phyloP scores from a whole-genome alignment of 2,329 filamentous ascomycete genomes.

The Epichloe bromicola region DNA sequence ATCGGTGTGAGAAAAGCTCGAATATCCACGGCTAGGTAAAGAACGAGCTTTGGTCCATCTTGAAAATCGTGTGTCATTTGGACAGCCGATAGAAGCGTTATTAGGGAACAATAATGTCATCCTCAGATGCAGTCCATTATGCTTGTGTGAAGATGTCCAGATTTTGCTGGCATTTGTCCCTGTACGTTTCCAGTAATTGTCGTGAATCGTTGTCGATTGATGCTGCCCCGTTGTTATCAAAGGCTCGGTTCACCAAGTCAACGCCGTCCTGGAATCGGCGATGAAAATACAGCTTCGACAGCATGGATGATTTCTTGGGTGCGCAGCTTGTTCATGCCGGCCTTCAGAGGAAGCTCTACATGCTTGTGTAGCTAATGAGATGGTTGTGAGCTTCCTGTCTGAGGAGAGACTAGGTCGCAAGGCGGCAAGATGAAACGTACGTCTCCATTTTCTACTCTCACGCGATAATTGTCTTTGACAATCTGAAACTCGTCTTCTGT shows the following conservation, averaged over 20 bases:
- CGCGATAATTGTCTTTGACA: constrained; percentile 30
- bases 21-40: not conserved
- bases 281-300: constrained; percentile 43
- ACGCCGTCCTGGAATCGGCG: constrained; percentile 31
- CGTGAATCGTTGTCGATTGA: constrained; percentile 32
- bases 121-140: not conserved
- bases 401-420: not conserved
- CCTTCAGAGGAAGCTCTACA: constrained; percentile 27
- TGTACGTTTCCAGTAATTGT: constrained; percentile 28
- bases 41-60: not conserved
- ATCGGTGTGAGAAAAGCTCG: not conserved
- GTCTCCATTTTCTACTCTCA: constrained; percentile 42
- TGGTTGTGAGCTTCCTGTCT: not conserved
- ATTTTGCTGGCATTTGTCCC: constrained; percentile 26
- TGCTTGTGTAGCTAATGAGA: constrained; percentile 28
- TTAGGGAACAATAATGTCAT: not conserved
- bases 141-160: not conserved
- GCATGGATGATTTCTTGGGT: constrained; percentile 40
- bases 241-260: constrained; percentile 24
- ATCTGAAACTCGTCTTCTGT: constrained; percentile 36
- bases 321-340: constrained; percentile 29
- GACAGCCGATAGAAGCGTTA: not conserved
- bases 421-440: constrained; percentile 20
- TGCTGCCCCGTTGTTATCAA: constrained; percentile 17
- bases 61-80: not conserved